Base-by-base conservation (phyloP, 805 yeast species). In the Soucietia sequanensis region DNA sequence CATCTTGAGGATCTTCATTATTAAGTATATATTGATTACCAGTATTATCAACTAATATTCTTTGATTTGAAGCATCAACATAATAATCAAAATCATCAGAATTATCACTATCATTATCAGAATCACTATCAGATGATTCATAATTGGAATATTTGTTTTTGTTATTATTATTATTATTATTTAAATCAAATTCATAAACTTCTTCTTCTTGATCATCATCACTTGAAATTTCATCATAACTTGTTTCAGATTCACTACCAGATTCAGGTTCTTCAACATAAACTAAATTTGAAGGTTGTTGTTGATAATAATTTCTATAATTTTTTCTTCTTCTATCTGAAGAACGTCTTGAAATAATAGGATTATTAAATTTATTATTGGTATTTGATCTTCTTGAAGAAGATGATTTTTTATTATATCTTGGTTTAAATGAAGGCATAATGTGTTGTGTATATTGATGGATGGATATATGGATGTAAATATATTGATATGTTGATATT, bases 261-360 rank as follows among this genome's bases (percentile, higher is more conserved):
- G 64, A 57, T 30, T 57, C 63, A 20, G 74, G 72, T 46, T 68
- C 74, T 53, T 68, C 74, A 22, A 68, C 67, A 38, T 50, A 66
- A n/a, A 63, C 70, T 27, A 47, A 50, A 22, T 54, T 48, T 11
- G 55, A 52, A 7, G 60, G 46, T 8, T 67, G 69, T 42, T 63
- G 68, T 27, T 52, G 50, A 36, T 62, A 58, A 41, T 49, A 57
- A 43, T 63, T 58, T 20, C 51, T 55, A 47, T 62, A 63, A 25
- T 48, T 50, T 35, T 48, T 48, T 30, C 44, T 38, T 19, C 34
- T 31, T 19, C 20, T 17, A n/a, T 31, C 24, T 9, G 9, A 14
- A 12, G 35, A 8, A 12, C 46, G 46, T 35, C 42, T 45, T 30
- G 41, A 15, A 28, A 38, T 41, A 13, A 15, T 35, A 37, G 32